Evolutionary conservation across 768 basidiomycete genomes (phyloP), one percentile per base, ranked within the genome.

Genomic region (Phaeolepiota aurea): DNA sequence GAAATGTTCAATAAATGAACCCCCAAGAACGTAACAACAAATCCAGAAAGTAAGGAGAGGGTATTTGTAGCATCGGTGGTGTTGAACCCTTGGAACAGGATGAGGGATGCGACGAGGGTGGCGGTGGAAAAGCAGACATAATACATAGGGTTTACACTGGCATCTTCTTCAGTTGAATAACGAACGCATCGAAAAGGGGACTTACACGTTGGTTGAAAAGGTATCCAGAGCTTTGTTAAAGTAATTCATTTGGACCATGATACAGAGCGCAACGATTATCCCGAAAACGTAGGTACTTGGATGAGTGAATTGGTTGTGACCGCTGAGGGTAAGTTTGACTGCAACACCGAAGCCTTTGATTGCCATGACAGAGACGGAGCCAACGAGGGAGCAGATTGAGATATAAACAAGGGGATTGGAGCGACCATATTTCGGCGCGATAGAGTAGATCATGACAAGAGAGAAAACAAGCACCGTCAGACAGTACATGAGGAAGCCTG

Each of bases 321-420:
- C 93, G 7, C 77, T 74, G 43, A 97, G 65, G 0, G 92, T 98
- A 43, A 99, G 75, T 61, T 98, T 98, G 53, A 99, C 76, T 2
- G 96, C 94, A 35, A 97, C 82, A 33, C 96, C 96, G 53, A 99
- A 91, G 36, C 92, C 94, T 67, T 99, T 99, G 71, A 97, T 87
- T 31, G 91, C 86, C 96, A 99, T 98, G 63, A 98, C 80, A n/a
- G 90, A 91, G 32, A 99, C 79, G 20, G 89, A 92, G 9, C 96
- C 96, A 32, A 91, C 91, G 43, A 97, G 60, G 9, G 93, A 97
- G 62, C 96, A 98, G 54, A 99, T 94, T 19, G 92, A 92, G 47
- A 98, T 76, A 64, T 96, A 98, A 20, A 96, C 85, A 45, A 91
- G 50, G 2, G 96, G 96, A 47, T 85, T 92, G 42, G 79, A 75